Evolutionary conservation across 129 eudicot genomes (phyloP).

Genomic region (Apium graveolens): DNA sequence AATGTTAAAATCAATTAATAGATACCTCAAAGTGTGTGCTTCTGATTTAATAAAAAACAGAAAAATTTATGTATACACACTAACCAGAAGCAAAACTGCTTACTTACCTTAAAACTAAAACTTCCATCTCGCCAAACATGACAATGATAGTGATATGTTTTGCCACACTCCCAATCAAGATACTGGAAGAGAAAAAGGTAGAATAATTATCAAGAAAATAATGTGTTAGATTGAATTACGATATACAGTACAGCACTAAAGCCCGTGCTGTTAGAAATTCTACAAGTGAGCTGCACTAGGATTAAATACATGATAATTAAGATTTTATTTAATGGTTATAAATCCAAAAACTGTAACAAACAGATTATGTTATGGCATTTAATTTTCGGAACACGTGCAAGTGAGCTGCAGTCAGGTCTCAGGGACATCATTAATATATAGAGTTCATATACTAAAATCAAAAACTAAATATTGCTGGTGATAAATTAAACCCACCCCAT

Average conservation of each 20-base stretch:
- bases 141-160: slow-evolving; percentile 38
- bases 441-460: background rate
- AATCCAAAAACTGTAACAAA: background rate
- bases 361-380: background rate
- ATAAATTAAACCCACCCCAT: background rate
- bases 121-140: slow-evolving; percentile 33
- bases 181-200: slow-evolving; percentile 26
- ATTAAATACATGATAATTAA: background rate
- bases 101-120: slow-evolving; percentile 39
- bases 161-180: slow-evolving; percentile 45
- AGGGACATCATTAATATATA: background rate
- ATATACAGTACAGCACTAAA: background rate
- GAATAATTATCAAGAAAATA: background rate
- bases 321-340: background rate
- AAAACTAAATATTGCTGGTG: background rate
- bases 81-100: background rate
- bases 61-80: background rate
- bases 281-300: background rate
- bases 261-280: background rate
- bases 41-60: background rate
- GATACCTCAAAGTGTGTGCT: background rate
- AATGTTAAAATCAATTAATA: background rate
- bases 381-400: background rate
- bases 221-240: background rate
- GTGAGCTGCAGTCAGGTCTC: background rate